Base-by-base conservation (phyloP, 306 rosid species). In the Carpinus viminea region DNA sequence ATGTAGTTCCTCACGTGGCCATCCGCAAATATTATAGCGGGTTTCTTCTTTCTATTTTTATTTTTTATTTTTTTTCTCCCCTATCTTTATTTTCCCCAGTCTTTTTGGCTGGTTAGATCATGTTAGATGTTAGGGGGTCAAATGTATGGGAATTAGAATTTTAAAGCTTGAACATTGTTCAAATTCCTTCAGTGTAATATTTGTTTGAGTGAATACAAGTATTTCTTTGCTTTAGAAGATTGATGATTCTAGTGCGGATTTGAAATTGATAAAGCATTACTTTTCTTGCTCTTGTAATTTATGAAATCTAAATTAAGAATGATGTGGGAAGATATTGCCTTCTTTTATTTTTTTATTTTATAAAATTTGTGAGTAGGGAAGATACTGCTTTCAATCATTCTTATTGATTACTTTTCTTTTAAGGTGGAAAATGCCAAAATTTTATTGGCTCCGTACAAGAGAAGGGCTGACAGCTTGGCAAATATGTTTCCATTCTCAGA, bases 1-100 rank as follows among this genome's bases (percentile, higher is more conserved):
- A 38, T 61, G 52, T 28, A 15, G 78, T 53, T 80, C 72, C 73
- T 74, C 70, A 68, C 84, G 70, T 54, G 61, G 61, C 74, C 16
- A 66, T 78, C 83, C 81, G 91, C 93, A 87, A 89, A 84, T 93
- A 83, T 85, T 91, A 79, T 57, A 87, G 91, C 91, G 83, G 93
- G 82, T 51, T 70, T 79, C 72, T 68, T 80, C 20, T 48, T 55
- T 10, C 47, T 41, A 5, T 26, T 24, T 9, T 45, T 13, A 26
- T 45, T 4, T 31, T 12, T 9, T 45, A 5, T 36, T 36, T 5
- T 31, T 31, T 12, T 26, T 9, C 12, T 45, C 24, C 43, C 52
- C 26, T 13, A 15, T 10, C 15, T 24, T 24, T 31, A 45, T 15
- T 28, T 62, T 16, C 38, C 46, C 72, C 54, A 31, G 28, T 38